Evolutionary conservation across 495 filamentous ascomycete species (phyloP), one percentile per base, ranked within the genome.

Genomic region (Trichoderma gamsii): DNA sequence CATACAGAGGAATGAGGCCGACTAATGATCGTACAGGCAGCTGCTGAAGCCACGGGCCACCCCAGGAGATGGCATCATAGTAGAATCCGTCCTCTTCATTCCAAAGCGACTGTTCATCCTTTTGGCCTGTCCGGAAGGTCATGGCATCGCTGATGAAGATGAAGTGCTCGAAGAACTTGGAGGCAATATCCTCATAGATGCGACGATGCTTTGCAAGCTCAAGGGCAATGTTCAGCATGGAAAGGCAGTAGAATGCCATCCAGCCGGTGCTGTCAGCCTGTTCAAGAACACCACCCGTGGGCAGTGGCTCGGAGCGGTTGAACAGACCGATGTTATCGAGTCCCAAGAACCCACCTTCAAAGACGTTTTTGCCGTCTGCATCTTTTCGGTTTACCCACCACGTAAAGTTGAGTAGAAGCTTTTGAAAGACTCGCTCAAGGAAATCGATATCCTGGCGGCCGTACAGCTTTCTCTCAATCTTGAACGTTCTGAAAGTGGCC

Each of bases 331-430:
- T 97, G 73, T 98, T 98, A 79, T 98, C 94, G 38, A 98, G 82
- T 15, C 94, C 94, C n/a, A 97, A 77, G 82, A 98, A 97, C 23
- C 94, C 95, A 70, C 94, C 94, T 75, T 97, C 95, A 72, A 97
- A 98, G 35, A 98, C 90, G 70, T 97, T 97, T 77, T 97, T 97
- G 64, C 92, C 93, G 4, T 97, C 91, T 29, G 81, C 86, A 72
- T 98, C 94, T 76, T 98, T 98, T 41, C 93, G 89, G 78, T 97
- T 97, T 4, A 96, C 92, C 93, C 94, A 97, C 94, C 95, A 98
- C 15, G 95, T 98, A 78, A 98, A 98, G 79, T 97, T 98, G 61
- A 98, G 81, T 29, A 97, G 79, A 71, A 98, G 76, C 78, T 98
- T 98, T 72, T 98, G 94, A 80, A 97, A 98, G 18, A 98, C 95